Evolutionary conservation across 768 basidiomycete genomes (phyloP).

Genomic region (Russula sp.): DNA sequence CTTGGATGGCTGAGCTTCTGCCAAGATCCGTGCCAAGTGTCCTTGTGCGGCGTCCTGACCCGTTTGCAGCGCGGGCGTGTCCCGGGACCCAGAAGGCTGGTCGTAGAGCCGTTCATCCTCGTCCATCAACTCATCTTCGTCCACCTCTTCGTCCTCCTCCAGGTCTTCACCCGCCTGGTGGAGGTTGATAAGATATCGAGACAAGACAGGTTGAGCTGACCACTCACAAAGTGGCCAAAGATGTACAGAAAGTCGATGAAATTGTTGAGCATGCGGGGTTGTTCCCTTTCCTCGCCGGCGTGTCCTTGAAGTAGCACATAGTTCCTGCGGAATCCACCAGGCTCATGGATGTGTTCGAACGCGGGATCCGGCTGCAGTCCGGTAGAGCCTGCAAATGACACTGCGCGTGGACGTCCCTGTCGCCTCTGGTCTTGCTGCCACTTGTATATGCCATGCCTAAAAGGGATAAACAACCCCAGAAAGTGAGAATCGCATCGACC

Average conservation of each 20-base stretch:
- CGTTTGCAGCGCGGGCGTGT: not conserved
- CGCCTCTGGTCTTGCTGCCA: constrained; percentile 77
- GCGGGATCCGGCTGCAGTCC: constrained; percentile 55
- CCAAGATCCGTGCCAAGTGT: constrained; percentile 7
- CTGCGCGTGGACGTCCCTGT: constrained; percentile 54
- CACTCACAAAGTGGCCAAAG: constrained; percentile 91
- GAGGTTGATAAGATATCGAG: constrained; percentile 6
- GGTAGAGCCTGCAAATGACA: constrained; percentile 57
- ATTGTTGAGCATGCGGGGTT: constrained; percentile 60
- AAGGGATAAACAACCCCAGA: not conserved
- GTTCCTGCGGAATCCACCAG: constrained; percentile 89
- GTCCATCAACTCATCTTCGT: constrained; percentile 44
- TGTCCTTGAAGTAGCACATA: constrained; percentile 71
- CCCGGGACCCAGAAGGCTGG: constrained; percentile 13
- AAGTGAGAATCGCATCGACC: not conserved
- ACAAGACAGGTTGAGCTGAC: not conserved
- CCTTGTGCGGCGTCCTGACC: not conserved
- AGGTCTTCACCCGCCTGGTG: constrained; percentile 76
- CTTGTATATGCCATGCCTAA: constrained; percentile 88
- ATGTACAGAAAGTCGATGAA: constrained; percentile 93
- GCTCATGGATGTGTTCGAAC: constrained; percentile 91
- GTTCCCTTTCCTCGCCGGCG: constrained; percentile 39
- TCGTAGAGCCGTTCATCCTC: constrained; percentile 25
- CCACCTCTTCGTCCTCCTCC: constrained; percentile 59
- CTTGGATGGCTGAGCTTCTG: constrained; percentile 15